Conservation (phyloP, 805 yeast species). For the Komagataella phaffii region DNA sequence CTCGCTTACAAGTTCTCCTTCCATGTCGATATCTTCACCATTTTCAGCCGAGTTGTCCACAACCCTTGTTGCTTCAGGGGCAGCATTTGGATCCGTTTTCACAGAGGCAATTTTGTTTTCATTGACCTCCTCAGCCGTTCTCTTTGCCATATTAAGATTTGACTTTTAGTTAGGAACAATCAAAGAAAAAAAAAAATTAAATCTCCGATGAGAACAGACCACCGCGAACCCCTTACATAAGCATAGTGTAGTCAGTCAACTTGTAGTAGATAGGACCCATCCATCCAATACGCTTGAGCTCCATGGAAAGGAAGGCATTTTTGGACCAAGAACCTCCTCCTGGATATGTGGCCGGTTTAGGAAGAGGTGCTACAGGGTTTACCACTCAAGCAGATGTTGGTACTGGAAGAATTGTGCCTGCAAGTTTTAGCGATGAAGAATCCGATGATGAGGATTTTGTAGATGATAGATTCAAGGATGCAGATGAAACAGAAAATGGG, state of each 20-base stretch:
- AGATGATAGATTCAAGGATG: slow-evolving; percentile 13
- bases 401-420: slow-evolving; percentile 22
- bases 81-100: slow-evolving; percentile 8
- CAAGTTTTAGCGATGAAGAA: slow-evolving; percentile 12
- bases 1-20: slow-evolving; percentile 56
- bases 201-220: not conserved
- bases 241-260: too few relatives aligned
- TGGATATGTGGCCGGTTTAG: slow-evolving; percentile 85
- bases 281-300: not conserved
- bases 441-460: slow-evolving; percentile 20
- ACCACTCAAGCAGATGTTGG: slow-evolving; percentile 75
- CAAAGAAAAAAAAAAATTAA: not conserved
- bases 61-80: not conserved
- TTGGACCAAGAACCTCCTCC: slow-evolving; percentile 79
- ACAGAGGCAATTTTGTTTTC: slow-evolving; percentile 4
- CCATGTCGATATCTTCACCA: slow-evolving; percentile 38
- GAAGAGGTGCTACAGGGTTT: slow-evolving; percentile 93
- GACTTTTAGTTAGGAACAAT: slow-evolving; percentile 23
- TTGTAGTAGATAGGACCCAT: not conserved
- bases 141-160: slow-evolving; percentile 8
- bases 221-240: not conserved
- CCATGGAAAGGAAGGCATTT: slow-evolving; percentile 47
- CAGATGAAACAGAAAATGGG: slow-evolving; percentile 14
- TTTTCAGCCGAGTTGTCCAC: slow-evolving; percentile 12
- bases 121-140: slow-evolving; percentile 2